These are phyloP conservation scores for Globisporangium cylindrosporum DNA, from an alignment of 352 stramenopile genomes.

Conservation along the genomic window DNA sequence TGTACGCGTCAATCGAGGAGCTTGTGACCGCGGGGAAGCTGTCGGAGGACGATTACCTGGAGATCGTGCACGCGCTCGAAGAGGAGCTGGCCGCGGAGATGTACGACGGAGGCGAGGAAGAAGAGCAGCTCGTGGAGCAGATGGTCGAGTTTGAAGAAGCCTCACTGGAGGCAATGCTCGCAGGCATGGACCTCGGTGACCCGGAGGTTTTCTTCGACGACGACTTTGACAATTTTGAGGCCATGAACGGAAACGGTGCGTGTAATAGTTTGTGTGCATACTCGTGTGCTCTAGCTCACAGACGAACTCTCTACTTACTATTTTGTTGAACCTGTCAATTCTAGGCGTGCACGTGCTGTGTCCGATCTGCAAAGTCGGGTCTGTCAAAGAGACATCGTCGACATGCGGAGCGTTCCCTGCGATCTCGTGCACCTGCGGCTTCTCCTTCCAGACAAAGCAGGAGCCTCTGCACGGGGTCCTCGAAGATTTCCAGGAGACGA, in stretches of 20 bases:
- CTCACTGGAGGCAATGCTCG: conserved; percentile 68
- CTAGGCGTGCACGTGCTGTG: conserved; percentile 33
- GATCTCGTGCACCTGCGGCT: conserved; percentile 52
- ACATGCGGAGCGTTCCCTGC: conserved; percentile 9
- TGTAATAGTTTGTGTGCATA: not conserved
- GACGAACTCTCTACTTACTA: not conserved
- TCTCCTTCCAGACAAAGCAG: conserved; percentile 43
- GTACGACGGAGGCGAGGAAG: conserved; percentile 18
- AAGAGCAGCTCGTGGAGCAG: conserved; percentile 41
- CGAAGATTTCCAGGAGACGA: conserved; percentile 60
- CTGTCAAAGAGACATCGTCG: conserved; percentile 27
- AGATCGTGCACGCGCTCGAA: conserved; percentile 73
- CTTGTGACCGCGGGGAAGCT: conserved; percentile 55
- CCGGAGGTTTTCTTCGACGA: conserved; percentile 16
- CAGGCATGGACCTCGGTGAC: conserved; percentile 50
- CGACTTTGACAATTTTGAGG: not conserved
- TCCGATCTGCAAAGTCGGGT: conserved; percentile 46
- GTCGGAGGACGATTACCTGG: conserved; percentile 67
- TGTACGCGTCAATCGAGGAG: conserved; percentile 55
- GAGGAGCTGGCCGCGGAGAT: conserved; percentile 56
- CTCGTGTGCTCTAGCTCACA: not conserved
- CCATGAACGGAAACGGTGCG: conserved; percentile 13
- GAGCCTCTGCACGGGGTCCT: conserved; percentile 49
- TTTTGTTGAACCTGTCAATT: not conserved
- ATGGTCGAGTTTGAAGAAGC: conserved; percentile 72